phyloP scores from a whole-genome alignment of 2,329 filamentous ascomycete species.

The Helotiales sp. region DNA sequence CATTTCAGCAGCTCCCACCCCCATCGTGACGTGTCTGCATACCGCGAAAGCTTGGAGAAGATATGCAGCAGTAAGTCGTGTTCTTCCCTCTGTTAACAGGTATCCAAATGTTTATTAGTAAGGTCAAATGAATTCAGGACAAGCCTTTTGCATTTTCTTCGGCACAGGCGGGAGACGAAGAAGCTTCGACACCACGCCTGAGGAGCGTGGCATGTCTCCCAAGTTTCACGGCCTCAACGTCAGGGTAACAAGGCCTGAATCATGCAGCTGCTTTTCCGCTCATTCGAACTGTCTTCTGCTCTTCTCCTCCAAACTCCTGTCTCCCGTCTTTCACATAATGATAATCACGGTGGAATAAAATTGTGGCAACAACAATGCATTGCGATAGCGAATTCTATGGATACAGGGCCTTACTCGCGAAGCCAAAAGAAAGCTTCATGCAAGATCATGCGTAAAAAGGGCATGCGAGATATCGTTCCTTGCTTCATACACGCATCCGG shows the following conservation, averaged over 20 bases:
- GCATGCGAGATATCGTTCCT: conserved; percentile 10
- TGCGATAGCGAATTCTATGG: conserved; percentile 10
- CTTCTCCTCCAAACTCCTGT: no score
- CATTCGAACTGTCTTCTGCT: no score
- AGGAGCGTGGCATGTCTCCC: background rate
- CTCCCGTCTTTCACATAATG: background rate
- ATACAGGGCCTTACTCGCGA: conserved; percentile 6
- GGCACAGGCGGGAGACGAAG: background rate
- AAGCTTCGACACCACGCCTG: background rate
- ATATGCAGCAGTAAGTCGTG: background rate
- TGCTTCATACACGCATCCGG: conserved; percentile 19
- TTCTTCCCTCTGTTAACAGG: background rate
- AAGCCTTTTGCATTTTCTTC: background rate
- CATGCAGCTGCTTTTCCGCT: no score
- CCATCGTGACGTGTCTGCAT: background rate
- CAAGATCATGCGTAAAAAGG: conserved; percentile 13
- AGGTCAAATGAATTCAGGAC: conserved; percentile 13
- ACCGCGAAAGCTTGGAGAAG: background rate
- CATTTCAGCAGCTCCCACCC: background rate
- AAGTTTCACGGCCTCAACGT: background rate
- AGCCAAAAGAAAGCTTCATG: conserved; percentile 13
- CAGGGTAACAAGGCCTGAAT: background rate
- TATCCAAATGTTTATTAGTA: conserved; percentile 5
- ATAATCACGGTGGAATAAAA: background rate
- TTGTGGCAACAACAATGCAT: conserved; percentile 5